Conservation (phyloP, 1,284 basidiomycete genomes). For the Ustilago tritici region DNA sequence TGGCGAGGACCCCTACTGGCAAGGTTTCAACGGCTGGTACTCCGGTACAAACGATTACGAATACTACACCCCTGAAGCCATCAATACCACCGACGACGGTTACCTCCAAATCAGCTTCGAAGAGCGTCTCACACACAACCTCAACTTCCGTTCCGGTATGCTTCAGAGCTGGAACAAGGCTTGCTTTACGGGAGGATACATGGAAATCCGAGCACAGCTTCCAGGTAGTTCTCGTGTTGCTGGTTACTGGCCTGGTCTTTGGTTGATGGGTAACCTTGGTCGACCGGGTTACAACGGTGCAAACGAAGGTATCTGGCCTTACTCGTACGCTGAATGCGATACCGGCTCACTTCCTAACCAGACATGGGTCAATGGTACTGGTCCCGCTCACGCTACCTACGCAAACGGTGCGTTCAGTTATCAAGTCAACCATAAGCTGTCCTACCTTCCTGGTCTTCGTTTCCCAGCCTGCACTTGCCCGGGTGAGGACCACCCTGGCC, state of each 20-base stretch:
- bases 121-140: conserved; percentile 47
- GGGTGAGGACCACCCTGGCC: conserved; percentile 60
- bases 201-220: conserved; percentile 40
- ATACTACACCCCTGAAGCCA: conserved; percentile 67
- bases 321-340: conserved; percentile 69
- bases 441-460: conserved; percentile 57
- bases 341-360: conserved; percentile 60
- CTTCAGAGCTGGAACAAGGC: conserved; percentile 67
- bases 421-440: conserved; percentile 34
- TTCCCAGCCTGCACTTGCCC: conserved; percentile 59
- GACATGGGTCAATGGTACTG: conserved; percentile 39
- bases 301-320: conserved; percentile 69
- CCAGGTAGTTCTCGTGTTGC: conserved; percentile 17
- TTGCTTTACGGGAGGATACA: conserved; percentile 66
- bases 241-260: conserved; percentile 70
- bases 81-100: conserved; percentile 53
- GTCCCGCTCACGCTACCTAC: conserved; percentile 44
- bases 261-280: conserved; percentile 63
- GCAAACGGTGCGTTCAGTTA: conserved; percentile 25
- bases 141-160: conserved; percentile 65
- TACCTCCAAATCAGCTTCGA: conserved; percentile 55
- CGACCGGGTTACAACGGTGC: conserved; percentile 65
- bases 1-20: conserved; percentile 65
- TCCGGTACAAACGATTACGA: conserved; percentile 64
- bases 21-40: conserved; percentile 64